These are phyloP conservation scores for Syzygium aqueum DNA, from an alignment of 345 rosid genomes.

Conservation along the genomic window DNA sequence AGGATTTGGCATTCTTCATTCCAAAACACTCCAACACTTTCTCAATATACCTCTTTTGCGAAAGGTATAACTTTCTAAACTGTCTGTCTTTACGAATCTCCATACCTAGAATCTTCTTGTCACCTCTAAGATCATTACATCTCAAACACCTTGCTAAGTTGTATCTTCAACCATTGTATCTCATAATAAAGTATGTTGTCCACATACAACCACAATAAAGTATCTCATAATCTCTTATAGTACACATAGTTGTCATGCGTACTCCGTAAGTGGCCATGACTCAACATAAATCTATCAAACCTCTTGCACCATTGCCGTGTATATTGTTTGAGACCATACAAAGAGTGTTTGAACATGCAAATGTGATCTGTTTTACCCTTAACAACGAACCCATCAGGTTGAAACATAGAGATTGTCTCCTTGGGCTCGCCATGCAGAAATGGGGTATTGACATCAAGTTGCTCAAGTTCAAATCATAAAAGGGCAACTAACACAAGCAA, in stretches of 20 bases:
- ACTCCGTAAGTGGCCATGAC: not conserved
- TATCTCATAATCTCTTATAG: not conserved
- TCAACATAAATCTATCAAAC: not conserved
- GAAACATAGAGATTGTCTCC: no score
- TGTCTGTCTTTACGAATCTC: not conserved
- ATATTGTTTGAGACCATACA: no score
- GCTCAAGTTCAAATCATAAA: not conserved
- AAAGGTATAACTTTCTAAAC: not conserved
- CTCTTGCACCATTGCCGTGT: no score
- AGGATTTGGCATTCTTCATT: not conserved
- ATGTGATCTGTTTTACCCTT: no score
- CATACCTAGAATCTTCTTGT: not conserved
- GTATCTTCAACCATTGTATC: not conserved
- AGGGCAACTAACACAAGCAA: not conserved
- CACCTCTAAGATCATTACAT: not conserved
- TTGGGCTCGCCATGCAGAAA: no score
- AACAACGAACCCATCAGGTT: no score
- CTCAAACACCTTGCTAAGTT: not conserved
- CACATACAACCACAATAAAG: not conserved
- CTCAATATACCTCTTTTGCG: not conserved
- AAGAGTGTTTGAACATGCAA: no score
- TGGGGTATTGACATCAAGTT: not conserved
- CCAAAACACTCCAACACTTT: not conserved
- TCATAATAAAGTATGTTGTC: not conserved
- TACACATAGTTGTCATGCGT: not conserved